Evolutionary conservation across 2,329 filamentous ascomycete genomes (phyloP), one percentile per base, ranked within the genome.

Genomic region (Eurotiales sp.): DNA sequence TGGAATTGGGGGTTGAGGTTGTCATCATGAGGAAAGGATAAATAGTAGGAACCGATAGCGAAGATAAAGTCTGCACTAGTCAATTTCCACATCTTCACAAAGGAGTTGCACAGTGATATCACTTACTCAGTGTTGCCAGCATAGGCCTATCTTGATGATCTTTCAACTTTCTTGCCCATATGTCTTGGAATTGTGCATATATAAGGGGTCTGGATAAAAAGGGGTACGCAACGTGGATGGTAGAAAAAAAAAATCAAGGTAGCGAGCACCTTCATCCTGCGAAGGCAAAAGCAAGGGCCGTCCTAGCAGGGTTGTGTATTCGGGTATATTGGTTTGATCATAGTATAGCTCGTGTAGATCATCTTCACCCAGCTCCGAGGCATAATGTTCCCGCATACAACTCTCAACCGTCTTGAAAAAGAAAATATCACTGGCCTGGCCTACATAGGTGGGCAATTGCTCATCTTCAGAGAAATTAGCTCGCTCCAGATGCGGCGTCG

Each of bases 391-490:
- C n/a, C 25, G 52, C 29, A 61, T 52, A n/a, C 61, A 52, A 14
- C 58, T 57, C 57, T 66, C 63, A 14, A 70, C 58, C 4, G 64
- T 54, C 32, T 71, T 64, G 55, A 68, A 69, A 50, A 71, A 70
- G 30, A 61, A 61, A 19, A 71, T 62, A 36, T 71, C 69, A 56
- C 67, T 70, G n/a, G 66, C 66, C 46, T 70, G 66, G 30, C 69
- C 69, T 1, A 71, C 56, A 51, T 69, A 71, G 6, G 64, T 63
- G 30, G 64, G 58, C 8, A 53, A 57, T 8, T 29, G 25, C 8
- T 22, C 36, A 21, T 51, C 49, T 22, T 22, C 22, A 32, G 52
- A 48, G 10, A 50, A n/a, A 8, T 12, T 29, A 17, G 25, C n/a
- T n/a, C n/a, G 42, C n/a, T 21, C 22, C n/a, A 29, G 30, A n/a